Percentiles rank a stretch among this genome's conserved stretches.
Conservation (phyloP, 179 eudicot genomes). For the Actinidia arguta region DNA sequence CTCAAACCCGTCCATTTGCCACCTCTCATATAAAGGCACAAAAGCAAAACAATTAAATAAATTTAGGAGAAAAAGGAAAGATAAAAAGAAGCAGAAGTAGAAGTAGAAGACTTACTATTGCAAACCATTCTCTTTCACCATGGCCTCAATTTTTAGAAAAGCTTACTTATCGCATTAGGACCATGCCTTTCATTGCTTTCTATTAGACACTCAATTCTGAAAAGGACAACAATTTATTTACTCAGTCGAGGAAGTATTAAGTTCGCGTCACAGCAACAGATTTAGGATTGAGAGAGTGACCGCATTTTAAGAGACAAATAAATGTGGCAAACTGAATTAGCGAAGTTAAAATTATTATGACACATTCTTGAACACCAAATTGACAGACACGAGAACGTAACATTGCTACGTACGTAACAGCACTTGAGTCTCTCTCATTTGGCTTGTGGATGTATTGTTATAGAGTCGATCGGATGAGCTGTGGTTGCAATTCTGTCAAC, state of each 20-base stretch:
- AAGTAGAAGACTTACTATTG: not conserved
- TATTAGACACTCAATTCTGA: not conserved
- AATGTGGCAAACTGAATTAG: conserved; percentile 12
- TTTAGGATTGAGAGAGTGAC: not conserved
- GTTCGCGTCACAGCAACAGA: not conserved
- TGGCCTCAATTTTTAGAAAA: no score
- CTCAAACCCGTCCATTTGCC: no score
- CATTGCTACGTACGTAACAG: not conserved
- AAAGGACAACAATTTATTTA: conserved; percentile 10
- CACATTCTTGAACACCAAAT: conserved; percentile 2
- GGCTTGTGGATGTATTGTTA: conserved; percentile 11
- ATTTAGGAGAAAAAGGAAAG: not conserved
- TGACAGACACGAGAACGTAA: not conserved
- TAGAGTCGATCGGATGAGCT: not conserved
- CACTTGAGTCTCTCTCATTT: not conserved
- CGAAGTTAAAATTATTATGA: not conserved
- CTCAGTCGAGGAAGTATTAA: not conserved
- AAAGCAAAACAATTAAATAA: no score
- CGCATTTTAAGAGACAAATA: conserved; percentile 3
- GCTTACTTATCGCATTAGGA: not conserved
- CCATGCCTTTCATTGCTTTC: not conserved
- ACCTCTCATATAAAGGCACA: no score
- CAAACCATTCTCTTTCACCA: not conserved
- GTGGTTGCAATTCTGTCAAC: no score
- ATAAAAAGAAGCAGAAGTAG: not conserved